These are phyloP conservation scores for Wickerhamomyces canadensis DNA, from an alignment of 805 yeast species.

Conservation along the genomic window DNA sequence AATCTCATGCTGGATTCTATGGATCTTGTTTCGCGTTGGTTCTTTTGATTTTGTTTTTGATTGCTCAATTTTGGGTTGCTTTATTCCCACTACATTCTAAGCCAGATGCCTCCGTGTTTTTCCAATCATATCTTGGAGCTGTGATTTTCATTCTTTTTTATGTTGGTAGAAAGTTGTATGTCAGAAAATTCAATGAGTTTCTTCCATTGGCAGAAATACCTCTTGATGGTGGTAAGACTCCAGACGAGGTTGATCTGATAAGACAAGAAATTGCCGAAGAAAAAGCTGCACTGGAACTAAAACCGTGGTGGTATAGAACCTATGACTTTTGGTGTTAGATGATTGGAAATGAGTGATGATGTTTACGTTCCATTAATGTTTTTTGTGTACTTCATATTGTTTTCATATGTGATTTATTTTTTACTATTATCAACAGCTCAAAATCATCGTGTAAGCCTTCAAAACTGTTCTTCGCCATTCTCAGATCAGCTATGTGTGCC, in stretches of 20 bases:
- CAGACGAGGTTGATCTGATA: conserved; percentile 49
- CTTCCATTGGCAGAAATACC: conserved; percentile 46
- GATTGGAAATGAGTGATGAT: not conserved
- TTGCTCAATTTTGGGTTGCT: conserved; percentile 45
- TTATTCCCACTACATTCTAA: conserved; percentile 36
- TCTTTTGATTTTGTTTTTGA: conserved; percentile 32
- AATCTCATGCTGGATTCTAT: conserved; percentile 35
- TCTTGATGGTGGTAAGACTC: conserved; percentile 60
- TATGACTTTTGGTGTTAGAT: conserved; percentile 57
- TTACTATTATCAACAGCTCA: too few relatives aligned
- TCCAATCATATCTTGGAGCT: conserved; percentile 37
- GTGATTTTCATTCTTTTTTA: conserved; percentile 35
- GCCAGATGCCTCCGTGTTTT: conserved; percentile 31
- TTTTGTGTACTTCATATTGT: not conserved
- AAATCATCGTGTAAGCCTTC: too few relatives aligned
- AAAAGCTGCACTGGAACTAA: conserved; percentile 39
- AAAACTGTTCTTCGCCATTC: not conserved
- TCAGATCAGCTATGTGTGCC: too few relatives aligned
- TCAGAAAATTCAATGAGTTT: conserved; percentile 35
- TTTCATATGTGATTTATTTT: too few relatives aligned
- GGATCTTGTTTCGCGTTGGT: conserved; percentile 38
- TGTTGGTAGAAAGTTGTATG: conserved; percentile 38
- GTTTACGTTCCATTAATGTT: not conserved
- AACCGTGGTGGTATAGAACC: conserved; percentile 42
- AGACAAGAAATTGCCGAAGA: conserved; percentile 56